These are phyloP conservation scores for Funneliformis mosseae DNA, from an alignment of 192 early-diverging fungal species.

Conservation along the genomic window DNA sequence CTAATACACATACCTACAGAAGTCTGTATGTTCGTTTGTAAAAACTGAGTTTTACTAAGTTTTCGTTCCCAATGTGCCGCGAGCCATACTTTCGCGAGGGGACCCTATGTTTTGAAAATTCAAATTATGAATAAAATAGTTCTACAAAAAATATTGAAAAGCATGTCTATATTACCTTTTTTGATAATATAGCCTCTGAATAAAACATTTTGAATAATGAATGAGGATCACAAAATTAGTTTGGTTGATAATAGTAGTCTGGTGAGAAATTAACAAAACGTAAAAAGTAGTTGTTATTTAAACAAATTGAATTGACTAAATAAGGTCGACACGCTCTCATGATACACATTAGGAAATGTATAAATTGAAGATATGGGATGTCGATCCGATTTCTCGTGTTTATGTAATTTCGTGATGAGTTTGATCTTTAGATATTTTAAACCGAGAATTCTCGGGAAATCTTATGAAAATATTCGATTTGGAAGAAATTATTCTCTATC, in stretches of 20 bases:
- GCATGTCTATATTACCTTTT: conserved; percentile 46
- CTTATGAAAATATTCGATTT: not conserved
- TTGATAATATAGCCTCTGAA: conserved; percentile 76
- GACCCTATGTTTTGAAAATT: conserved; percentile 49
- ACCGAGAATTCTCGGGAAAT: not conserved
- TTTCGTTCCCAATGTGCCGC: conserved; percentile 98
- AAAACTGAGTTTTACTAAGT: conserved; percentile 90
- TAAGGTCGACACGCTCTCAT: not conserved
- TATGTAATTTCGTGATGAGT: not conserved
- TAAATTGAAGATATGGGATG: not conserved
- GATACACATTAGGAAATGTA: not conserved
- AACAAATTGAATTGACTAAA: too few species aligned
- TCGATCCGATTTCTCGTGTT: not conserved
- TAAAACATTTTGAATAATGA: conserved; percentile 64
- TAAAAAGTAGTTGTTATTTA: not conserved
- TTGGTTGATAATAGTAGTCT: not conserved
- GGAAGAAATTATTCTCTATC: not conserved
- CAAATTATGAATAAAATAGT: not conserved
- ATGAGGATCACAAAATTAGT: not conserved
- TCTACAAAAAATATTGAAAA: not conserved
- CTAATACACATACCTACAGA: conserved; percentile 68
- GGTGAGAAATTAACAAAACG: not conserved
- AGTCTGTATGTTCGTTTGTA: conserved; percentile 89
- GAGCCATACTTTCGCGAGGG: conserved; percentile 96
- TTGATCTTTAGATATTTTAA: not conserved